phyloP scores from a whole-genome alignment of 805 yeast genomes.

The Ogataea nonfermentans region DNA sequence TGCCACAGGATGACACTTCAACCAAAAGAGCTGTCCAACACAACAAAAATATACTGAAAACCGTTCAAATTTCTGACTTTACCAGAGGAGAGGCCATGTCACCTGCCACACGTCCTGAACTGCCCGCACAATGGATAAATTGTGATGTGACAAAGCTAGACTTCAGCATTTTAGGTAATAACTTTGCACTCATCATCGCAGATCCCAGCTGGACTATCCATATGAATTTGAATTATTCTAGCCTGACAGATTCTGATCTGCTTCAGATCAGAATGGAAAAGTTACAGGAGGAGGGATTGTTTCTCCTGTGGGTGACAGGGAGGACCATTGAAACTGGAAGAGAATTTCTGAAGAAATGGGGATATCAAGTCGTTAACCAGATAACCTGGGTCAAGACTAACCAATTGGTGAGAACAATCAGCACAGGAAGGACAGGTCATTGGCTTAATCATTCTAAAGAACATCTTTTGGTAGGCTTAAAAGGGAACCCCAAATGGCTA shows the following conservation, averaged over 20 bases:
- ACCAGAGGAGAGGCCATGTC: constrained; percentile 47
- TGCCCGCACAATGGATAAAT: constrained; percentile 77
- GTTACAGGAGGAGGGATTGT: constrained; percentile 80
- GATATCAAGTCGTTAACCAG: constrained; percentile 75
- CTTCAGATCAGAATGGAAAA: constrained; percentile 60
- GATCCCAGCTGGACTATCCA: constrained; percentile 98
- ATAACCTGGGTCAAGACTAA: constrained; percentile 89
- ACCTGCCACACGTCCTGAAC: constrained; percentile 22
- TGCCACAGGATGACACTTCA: constrained; percentile 35
- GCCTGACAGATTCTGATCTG: constrained; percentile 75
- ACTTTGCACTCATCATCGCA: constrained; percentile 76
- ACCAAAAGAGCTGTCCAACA: constrained; percentile 16
- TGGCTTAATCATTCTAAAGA: constrained; percentile 96
- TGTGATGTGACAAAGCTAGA: constrained; percentile 80
- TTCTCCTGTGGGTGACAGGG: constrained; percentile 93
- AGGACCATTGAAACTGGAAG: constrained; percentile 88
- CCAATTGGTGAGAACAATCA: constrained; percentile 82
- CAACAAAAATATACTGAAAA: constrained; percentile 22
- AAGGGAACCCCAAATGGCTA: constrained; percentile 78
- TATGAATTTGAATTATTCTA: constrained; percentile 75
- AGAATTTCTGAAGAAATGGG: constrained; percentile 75
- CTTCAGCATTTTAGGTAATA: constrained; percentile 65
- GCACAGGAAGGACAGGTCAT: constrained; percentile 95
- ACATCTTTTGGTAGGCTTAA: constrained; percentile 80
- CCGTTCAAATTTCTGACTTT: constrained; percentile 36